Conservation (phyloP, 495 filamentous ascomycete genomes). For the Neurospora tetraspora region DNA sequence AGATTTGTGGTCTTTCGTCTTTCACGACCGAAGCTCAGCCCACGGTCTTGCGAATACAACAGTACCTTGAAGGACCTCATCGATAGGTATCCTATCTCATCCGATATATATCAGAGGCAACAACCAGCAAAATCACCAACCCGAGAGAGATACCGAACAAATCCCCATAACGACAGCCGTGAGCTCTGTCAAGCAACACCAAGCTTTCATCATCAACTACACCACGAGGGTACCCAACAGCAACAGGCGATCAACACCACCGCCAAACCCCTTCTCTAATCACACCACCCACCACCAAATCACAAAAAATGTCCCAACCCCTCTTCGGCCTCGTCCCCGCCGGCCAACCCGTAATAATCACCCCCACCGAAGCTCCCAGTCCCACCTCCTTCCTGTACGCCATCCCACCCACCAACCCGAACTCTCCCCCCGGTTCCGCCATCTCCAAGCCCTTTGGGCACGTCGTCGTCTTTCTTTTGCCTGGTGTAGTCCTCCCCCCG, state of each 20-base stretch:
- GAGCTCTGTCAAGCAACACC: not conserved
- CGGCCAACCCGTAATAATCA: slow-evolving; percentile 35
- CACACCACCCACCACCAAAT: not conserved
- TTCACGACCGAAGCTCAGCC: not conserved
- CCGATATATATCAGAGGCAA: not conserved
- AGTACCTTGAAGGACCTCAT: not conserved
- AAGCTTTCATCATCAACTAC: not conserved
- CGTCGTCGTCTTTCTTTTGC: slow-evolving; percentile 82
- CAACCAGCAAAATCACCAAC: not conserved
- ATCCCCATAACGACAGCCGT: not conserved
- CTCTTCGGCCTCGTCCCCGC: slow-evolving; percentile 42
- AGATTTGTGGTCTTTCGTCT: not conserved
- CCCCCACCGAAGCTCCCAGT: slow-evolving; percentile 30
- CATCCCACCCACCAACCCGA: slow-evolving; percentile 22
- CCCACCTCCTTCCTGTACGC: slow-evolving; percentile 34
- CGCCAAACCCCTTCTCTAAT: not conserved
- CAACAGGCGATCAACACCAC: not conserved
- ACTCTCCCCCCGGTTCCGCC: not conserved
- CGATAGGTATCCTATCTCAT: not conserved
- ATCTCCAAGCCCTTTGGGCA: slow-evolving; percentile 50
- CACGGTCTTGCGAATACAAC: not conserved
- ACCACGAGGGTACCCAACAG: not conserved
- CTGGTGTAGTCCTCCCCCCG: slow-evolving; percentile 60
- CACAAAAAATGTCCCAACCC: slow-evolving; percentile 18
- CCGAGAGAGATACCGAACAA: not conserved